phyloP scores from a whole-genome alignment of 495 filamentous ascomycete species.

The Trichoderma virens region DNA sequence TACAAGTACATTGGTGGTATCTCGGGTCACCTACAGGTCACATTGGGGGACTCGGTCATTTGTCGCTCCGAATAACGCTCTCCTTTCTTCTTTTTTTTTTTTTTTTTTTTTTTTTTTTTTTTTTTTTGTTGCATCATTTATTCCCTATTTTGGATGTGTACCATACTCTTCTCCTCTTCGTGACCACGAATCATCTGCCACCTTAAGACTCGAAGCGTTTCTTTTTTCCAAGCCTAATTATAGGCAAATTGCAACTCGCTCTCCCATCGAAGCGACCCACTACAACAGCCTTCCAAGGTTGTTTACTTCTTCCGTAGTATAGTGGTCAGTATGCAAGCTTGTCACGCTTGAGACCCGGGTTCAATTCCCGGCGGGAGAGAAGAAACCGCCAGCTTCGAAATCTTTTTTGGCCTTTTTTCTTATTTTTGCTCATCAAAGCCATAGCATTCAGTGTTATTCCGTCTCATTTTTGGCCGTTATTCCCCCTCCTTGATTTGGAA shows the following conservation, averaged over 20 bases:
- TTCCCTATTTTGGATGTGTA: no score
- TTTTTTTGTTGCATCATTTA: no score
- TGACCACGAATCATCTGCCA: no score
- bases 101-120: no score
- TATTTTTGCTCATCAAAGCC: neutral
- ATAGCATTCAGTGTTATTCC: neutral
- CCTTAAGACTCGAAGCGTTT: no score
- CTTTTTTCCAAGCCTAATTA: neutral
- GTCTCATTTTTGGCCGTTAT: neutral
- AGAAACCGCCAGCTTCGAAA: conserved; percentile 8
- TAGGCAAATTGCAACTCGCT: neutral
- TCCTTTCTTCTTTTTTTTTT: no score
- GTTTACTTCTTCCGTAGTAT: conserved; percentile 11
- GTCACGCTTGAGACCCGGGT: conserved; percentile 13
- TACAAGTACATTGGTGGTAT: neutral
- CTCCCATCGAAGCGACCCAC: conserved; percentile 6
- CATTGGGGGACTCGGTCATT: no score
- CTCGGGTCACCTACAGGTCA: no score
- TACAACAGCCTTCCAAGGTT: neutral
- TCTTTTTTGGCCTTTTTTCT: neutral
- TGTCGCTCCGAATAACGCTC: no score
- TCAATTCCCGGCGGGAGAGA: conserved; percentile 14
- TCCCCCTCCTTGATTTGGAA: neutral
- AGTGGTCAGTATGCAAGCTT: no score
- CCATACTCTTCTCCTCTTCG: no score